A percentile compares a stretch with the other conserved stretches of the same genome.
Conservation (phyloP, 2,329 filamentous ascomycete genomes). For the Cercospora sp. region DNA sequence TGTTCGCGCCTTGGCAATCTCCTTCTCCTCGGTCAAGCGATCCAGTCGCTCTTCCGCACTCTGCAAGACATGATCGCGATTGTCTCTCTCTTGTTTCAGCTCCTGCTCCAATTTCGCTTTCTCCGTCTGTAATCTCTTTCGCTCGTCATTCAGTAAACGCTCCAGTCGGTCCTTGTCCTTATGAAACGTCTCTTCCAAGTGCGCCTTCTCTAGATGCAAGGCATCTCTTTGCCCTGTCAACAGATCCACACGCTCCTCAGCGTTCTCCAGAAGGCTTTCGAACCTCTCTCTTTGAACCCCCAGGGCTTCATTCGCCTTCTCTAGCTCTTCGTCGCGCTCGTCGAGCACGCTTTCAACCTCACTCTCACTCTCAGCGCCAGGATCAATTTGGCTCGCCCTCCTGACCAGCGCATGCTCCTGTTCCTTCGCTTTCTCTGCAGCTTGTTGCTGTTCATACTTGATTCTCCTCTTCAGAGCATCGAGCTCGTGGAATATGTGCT, state of each 20-base stretch:
- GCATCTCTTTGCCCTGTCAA: slow-evolving; percentile 36
- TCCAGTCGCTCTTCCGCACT: slow-evolving; percentile 17
- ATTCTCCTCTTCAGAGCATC: slow-evolving; percentile 37
- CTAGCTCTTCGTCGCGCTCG: slow-evolving; percentile 37
- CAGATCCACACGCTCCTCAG: slow-evolving; percentile 38
- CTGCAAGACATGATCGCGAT: slow-evolving; percentile 2
- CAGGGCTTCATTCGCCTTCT: slow-evolving; percentile 31
- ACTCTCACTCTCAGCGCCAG: slow-evolving; percentile 30
- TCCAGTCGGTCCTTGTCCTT: slow-evolving; percentile 12
- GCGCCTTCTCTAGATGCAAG: slow-evolving; percentile 16
- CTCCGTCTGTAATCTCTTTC: neutral
- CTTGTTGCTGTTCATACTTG: slow-evolving; percentile 27
- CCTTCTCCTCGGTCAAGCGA: slow-evolving; percentile 23
- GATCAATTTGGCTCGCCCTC: slow-evolving; percentile 22
- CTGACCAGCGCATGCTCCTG: slow-evolving; percentile 13
- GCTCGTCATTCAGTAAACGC: slow-evolving; percentile 21
- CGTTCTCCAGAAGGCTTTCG: slow-evolving; percentile 38
- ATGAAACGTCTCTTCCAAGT: slow-evolving; percentile 4
- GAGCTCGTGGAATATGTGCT: slow-evolving; percentile 32
- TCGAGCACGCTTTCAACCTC: slow-evolving; percentile 35
- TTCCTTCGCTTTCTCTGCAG: slow-evolving; percentile 11
- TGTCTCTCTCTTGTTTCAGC: slow-evolving; percentile 1
- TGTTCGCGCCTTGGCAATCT: slow-evolving; percentile 16
- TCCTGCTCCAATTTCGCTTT: neutral
- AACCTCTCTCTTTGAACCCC: slow-evolving; percentile 29